These are phyloP conservation scores for Chrysoporthe deuterocubensis DNA, from an alignment of 2,329 filamentous ascomycete genomes.

Conservation along the genomic window DNA sequence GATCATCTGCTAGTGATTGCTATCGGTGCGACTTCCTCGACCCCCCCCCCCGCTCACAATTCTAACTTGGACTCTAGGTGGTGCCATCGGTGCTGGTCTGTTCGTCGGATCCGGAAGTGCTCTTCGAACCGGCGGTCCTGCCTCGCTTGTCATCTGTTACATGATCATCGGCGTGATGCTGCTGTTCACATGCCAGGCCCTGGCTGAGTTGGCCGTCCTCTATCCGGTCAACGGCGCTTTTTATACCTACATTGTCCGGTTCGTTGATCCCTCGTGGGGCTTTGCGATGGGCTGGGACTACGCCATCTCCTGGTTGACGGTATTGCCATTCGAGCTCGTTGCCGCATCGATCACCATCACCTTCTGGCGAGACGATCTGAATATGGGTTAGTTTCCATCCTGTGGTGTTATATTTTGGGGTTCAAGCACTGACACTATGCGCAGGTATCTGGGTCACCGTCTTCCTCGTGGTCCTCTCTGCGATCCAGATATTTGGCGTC, in stretches of 20 bases:
- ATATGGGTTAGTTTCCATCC: conserved; percentile 39
- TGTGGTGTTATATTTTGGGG: not conserved
- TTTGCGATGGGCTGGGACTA: conserved; percentile 61
- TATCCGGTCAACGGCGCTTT: conserved; percentile 67
- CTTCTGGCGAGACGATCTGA: conserved; percentile 57
- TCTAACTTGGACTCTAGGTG: conserved; percentile 37
- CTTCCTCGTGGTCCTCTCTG: conserved; percentile 54
- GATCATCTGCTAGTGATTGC: conserved; percentile 42
- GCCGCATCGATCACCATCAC: conserved; percentile 58
- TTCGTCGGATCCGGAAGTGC: conserved; percentile 71
- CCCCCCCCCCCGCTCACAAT: not conserved
- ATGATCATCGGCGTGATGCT: conserved; percentile 62
- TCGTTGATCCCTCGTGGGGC: conserved; percentile 63
- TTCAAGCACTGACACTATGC: not conserved
- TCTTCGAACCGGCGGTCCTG: conserved; percentile 64
- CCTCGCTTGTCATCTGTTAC: conserved; percentile 53
- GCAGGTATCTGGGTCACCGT: conserved; percentile 57
- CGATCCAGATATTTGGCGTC: conserved; percentile 61
- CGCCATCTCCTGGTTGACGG: conserved; percentile 51
- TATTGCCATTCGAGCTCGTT: conserved; percentile 58
- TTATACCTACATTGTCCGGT: conserved; percentile 64
- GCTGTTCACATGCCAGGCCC: conserved; percentile 61
- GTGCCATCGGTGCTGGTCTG: conserved; percentile 59
- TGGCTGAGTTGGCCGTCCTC: conserved; percentile 63
- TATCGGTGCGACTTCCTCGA: conserved; percentile 40